Conservation (phyloP, 176 grass and related monocot genomes). For the Thinopyrum elongatum region DNA sequence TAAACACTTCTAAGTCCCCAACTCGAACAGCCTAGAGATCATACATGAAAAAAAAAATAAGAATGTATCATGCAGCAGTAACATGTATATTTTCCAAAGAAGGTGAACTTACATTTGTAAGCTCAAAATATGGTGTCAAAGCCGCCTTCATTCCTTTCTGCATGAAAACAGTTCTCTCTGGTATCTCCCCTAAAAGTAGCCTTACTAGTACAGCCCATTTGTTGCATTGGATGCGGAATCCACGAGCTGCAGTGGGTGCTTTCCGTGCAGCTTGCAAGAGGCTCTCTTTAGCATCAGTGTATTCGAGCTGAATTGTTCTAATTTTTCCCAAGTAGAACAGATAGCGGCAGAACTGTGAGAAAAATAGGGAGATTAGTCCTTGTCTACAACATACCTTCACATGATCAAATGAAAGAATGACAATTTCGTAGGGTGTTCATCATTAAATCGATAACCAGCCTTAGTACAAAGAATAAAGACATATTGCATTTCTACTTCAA, state of each 20-base stretch:
- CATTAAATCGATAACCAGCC: neutral
- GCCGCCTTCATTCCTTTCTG: conserved; percentile 87
- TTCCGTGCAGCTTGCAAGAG: conserved; percentile 86
- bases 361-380: conserved; percentile 11
- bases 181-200: conserved; percentile 72
- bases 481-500: neutral
- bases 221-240: conserved; percentile 80
- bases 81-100: neutral
- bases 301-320: conserved; percentile 86
- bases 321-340: conserved; percentile 92
- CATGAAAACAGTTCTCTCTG: conserved; percentile 86
- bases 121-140: conserved; percentile 78
- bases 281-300: conserved; percentile 91
- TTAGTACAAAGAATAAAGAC: neutral
- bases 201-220: conserved; percentile 84
- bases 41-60: conserved; percentile 20
- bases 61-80: neutral
- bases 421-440: neutral
- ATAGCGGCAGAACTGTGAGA: conserved; percentile 75
- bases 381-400: neutral
- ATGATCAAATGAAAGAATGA: conserved; percentile 4
- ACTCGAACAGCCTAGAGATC: conserved; percentile 71
- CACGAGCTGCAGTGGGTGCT: conserved; percentile 63
- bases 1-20: conserved; percentile 78
- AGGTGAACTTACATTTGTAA: conserved; percentile 61